Evolutionary conservation across 129 eudicot genomes (phyloP), one percentile per base, ranked within the genome.

Genomic region (Escallonia rubra): DNA sequence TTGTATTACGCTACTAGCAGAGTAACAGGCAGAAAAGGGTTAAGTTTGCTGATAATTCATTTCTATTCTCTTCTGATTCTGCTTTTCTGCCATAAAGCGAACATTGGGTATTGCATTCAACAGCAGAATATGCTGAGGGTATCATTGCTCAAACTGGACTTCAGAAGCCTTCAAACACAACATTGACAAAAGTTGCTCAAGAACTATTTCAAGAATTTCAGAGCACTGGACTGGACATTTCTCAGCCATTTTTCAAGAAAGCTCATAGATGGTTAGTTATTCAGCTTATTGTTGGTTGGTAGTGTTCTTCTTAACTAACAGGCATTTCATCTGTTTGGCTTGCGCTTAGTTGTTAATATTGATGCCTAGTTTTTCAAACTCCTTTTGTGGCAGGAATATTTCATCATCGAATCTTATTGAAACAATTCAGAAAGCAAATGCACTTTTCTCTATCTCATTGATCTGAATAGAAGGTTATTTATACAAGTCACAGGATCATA

Each of bases 261-360:
- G 98, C 96, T 68, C 98, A 93, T 64, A 79, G 98, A 80, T 93
- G 98, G 98, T 92, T 57, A 41, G 97, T 81, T 58, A 51, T 70
- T 43, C 40, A 13, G 4, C 40, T 44, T 2, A 13, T 15, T 66
- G 41, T 15, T 14, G 42, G 43, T 38, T 16, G 54, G 2, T 9
- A 52, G 41, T 66, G 48, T 41, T 7, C 15, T 34, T 59, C 15
- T 34, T 59, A 59, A 7, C 71, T 66, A 3, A 16, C 34, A 15
- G 53, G 13, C 13, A 13, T 6, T 7, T 66, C 42, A 38, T 67
- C 58, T 53, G 47, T 6, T 54, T 67, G 10, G 46, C 58, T 51
- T 34, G 43, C 50, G 0, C 38, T 15, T 57, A 1, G 34, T 23
- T 23, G 34, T 23, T 23, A 23, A 23, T 23, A 23, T 23, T 23